Evolutionary conservation across 2,329 filamentous ascomycete genomes (phyloP).

Genomic region (Fusarium zealandicum): DNA sequence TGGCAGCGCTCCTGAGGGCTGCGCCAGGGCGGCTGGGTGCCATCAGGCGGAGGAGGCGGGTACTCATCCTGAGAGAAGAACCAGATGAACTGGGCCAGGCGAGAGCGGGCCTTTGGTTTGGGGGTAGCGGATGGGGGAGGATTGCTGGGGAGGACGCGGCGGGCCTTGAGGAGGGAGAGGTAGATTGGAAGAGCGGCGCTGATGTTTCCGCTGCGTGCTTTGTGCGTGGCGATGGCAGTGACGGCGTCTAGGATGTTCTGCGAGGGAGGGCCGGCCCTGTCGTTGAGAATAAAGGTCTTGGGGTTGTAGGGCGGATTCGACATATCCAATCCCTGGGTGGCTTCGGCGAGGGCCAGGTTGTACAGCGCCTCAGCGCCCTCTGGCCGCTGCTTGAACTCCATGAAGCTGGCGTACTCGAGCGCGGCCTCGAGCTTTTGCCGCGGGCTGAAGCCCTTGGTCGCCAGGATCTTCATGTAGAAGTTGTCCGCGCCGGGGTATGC

Average conservation of each 20-base stretch:
- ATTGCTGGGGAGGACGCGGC: slow-evolving; percentile 63
- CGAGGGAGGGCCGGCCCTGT: slow-evolving; percentile 65
- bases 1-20: slow-evolving; percentile 74
- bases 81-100: slow-evolving; percentile 35
- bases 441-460: slow-evolving; percentile 79
- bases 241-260: slow-evolving; percentile 77
- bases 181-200: slow-evolving; percentile 80
- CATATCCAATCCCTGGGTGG: slow-evolving; percentile 62
- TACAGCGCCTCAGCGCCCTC: slow-evolving; percentile 76
- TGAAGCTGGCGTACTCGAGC: slow-evolving; percentile 82
- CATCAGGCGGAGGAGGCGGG: slow-evolving; percentile 74
- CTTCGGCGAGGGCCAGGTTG: slow-evolving; percentile 77
- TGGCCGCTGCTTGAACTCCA: slow-evolving; percentile 75
- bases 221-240: slow-evolving; percentile 80
- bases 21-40: slow-evolving; percentile 71
- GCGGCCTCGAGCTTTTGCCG: slow-evolving; percentile 83
- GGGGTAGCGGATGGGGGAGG: slow-evolving; percentile 35
- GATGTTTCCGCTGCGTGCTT: slow-evolving; percentile 73
- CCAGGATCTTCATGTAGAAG: slow-evolving; percentile 83
- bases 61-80: slow-evolving; percentile 63
- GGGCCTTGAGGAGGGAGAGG: slow-evolving; percentile 81
- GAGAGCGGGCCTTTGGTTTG: slow-evolving; percentile 15
- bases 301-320: slow-evolving; percentile 58
- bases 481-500: slow-evolving; percentile 75
- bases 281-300: slow-evolving; percentile 69